A percentile compares a stretch with the other conserved stretches of the same genome.
phyloP scores from a whole-genome alignment of 208 protist genomes.

The Plasmodiophora brassicae region DNA sequence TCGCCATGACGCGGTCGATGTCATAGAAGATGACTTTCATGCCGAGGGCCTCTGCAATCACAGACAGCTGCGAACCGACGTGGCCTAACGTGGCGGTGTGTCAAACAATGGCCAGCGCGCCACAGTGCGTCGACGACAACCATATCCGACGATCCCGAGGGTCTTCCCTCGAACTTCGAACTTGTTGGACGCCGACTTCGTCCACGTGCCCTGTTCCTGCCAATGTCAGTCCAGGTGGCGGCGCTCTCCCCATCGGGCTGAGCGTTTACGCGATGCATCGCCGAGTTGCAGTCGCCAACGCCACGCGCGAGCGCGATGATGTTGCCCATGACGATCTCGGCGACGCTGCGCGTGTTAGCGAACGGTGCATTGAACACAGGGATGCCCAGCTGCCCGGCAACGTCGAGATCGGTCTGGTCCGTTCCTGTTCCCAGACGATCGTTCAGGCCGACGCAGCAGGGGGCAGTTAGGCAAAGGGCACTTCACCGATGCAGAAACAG shows the following conservation, averaged over 20 bases:
- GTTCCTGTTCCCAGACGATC: not conserved
- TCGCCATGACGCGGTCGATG: not conserved
- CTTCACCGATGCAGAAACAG: slow-evolving; percentile 37
- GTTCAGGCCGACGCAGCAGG: not conserved
- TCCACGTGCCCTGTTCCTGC: not conserved
- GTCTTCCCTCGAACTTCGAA: slow-evolving; percentile 31
- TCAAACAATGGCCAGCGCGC: not conserved
- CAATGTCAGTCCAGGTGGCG: too few species aligned
- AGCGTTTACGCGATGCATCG: not conserved
- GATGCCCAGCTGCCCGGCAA: not conserved
- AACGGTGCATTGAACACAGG: slow-evolving; percentile 26
- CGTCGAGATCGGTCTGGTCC: slow-evolving; percentile 25
- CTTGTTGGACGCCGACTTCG: not conserved
- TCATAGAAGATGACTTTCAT: slow-evolving; percentile 28
- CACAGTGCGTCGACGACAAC: not conserved
- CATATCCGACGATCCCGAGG: slow-evolving; percentile 6
- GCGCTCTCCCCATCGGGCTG: not conserved
- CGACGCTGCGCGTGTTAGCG: slow-evolving; percentile 22
- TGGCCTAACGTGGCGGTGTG: not conserved
- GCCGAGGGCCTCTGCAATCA: not conserved
- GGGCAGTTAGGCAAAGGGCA: not conserved
- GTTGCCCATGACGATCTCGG: not conserved
- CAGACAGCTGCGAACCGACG: slow-evolving; percentile 28
- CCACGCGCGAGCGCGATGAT: not conserved
- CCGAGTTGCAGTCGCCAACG: not conserved